Evolutionary conservation across 495 filamentous ascomycete species (phyloP).

Genomic region (Aspergillus conjunctus): DNA sequence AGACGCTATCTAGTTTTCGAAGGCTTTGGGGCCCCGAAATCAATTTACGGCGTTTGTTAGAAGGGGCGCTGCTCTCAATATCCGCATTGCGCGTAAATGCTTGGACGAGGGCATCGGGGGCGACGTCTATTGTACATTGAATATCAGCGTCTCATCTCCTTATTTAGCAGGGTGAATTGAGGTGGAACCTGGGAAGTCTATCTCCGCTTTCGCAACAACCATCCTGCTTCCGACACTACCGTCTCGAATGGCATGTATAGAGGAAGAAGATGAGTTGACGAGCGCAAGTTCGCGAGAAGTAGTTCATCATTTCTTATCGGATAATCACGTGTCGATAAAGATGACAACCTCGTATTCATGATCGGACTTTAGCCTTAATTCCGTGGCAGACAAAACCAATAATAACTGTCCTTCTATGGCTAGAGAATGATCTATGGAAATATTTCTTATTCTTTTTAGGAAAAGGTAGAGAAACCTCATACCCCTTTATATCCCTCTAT

Average conservation of each 20-base stretch:
- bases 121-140: constrained; percentile 24
- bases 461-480: too few relatives aligned
- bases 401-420: background rate
- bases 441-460: too few relatives aligned
- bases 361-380: background rate
- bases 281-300: background rate
- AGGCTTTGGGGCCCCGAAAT: constrained; percentile 27
- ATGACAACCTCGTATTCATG: background rate
- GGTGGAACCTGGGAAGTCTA: constrained; percentile 29
- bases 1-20: constrained; percentile 23
- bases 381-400: background rate
- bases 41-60: constrained; percentile 44
- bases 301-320: constrained; percentile 24
- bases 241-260: constrained; percentile 4
- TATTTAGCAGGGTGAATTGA: background rate
- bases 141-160: constrained; percentile 16
- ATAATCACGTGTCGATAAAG: constrained; percentile 35
- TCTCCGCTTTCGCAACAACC: constrained; percentile 29
- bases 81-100: constrained; percentile 26
- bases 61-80: constrained; percentile 23
- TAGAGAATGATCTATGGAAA: too few relatives aligned
- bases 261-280: background rate
- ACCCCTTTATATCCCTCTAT: too few relatives aligned
- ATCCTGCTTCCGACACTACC: constrained; percentile 25
- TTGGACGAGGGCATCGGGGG: constrained; percentile 30